These are phyloP conservation scores for Tricholoma furcatifolium DNA, from an alignment of 768 basidiomycete species.

Conservation along the genomic window DNA sequence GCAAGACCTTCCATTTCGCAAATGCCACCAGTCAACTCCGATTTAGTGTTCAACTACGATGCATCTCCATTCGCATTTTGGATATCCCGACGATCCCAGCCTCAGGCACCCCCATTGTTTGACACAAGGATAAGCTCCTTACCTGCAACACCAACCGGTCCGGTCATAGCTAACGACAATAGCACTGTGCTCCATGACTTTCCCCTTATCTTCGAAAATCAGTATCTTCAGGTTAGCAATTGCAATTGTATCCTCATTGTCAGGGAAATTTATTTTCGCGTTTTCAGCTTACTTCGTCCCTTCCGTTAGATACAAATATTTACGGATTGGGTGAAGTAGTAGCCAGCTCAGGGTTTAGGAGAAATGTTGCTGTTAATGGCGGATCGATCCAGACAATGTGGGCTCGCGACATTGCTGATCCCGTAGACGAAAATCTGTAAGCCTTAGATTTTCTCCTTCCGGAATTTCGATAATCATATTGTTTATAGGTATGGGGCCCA, in stretches of 20 bases:
- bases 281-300: slow-evolving; percentile 55
- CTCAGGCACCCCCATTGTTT: slow-evolving; percentile 56
- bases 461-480: slow-evolving; percentile 2
- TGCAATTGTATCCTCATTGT: too few relatives aligned
- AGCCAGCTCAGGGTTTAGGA: slow-evolving; percentile 65
- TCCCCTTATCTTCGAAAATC: slow-evolving; percentile 75
- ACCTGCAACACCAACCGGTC: slow-evolving; percentile 56
- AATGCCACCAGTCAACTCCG: slow-evolving; percentile 42
- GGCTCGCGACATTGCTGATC: slow-evolving; percentile 62
- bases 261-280: not conserved
- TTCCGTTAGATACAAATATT: slow-evolving; percentile 67
- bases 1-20: slow-evolving; percentile 38
- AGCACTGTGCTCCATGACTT: slow-evolving; percentile 62
- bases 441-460: slow-evolving; percentile 18
- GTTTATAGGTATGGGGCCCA: slow-evolving; percentile 68
- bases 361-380: slow-evolving; percentile 52
- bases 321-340: slow-evolving; percentile 79
- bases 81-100: slow-evolving; percentile 68
- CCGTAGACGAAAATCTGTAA: slow-evolving; percentile 65
- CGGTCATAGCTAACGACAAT: slow-evolving; percentile 49
- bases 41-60: slow-evolving; percentile 70
- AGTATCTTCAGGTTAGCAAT: slow-evolving; percentile 62
- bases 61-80: slow-evolving; percentile 73
- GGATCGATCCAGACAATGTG: slow-evolving; percentile 70
- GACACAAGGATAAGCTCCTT: slow-evolving; percentile 67